Evolutionary conservation across 352 stramenopile species (phyloP), one percentile per base, ranked within the genome.

Genomic region (Pythium periplocum): DNA sequence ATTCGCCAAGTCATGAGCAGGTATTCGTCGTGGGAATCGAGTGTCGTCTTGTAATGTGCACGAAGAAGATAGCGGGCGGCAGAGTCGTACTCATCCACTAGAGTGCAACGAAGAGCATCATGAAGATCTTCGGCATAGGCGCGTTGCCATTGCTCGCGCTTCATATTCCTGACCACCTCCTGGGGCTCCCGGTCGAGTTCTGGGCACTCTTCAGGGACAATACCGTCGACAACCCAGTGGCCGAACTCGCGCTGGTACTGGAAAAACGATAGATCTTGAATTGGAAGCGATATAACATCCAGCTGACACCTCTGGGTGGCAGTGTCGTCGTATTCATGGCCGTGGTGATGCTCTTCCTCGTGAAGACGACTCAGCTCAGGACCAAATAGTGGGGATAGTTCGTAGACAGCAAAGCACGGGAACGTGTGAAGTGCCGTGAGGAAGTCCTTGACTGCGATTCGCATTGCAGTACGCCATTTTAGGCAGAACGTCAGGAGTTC

Each of bases 11-110:
- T 57, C 6, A 77, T 55, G 0, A 81, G 43, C 2, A 78, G 44
- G 45, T 84, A 84, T 47, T 84, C 73, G 3, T 78, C 73, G 4
- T 73, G 68, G 7, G 63, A 79, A n/a, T 84, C 71, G 4, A 78
- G 53, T 3, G 39, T 47, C 6, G 71, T 79, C 42, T 76, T 75
- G 68, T 84, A 84, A 42, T 84, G 71, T 1, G 68, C 73, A 3
- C 73, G 68, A 31, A 84, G 63, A 12, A 84, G 50, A 32, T 37
- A 69, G 2, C 60, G 48, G 1, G 54, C 54, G 3, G 73, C 65
- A 26, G 57, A 53, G 8, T 71, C 55, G 35, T 62, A 71, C 2
- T 65, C 56, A 0, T 40, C 40, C 2, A 46, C 1, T 2, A 48
- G 57, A 5, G 56, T 59, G 17, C 44, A 34, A 0, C 39, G 48